Percentiles rank a stretch among this genome's conserved stretches.
Conservation (phyloP, 2,329 filamentous ascomycete species). For the Reticulascus tulasneorum region DNA sequence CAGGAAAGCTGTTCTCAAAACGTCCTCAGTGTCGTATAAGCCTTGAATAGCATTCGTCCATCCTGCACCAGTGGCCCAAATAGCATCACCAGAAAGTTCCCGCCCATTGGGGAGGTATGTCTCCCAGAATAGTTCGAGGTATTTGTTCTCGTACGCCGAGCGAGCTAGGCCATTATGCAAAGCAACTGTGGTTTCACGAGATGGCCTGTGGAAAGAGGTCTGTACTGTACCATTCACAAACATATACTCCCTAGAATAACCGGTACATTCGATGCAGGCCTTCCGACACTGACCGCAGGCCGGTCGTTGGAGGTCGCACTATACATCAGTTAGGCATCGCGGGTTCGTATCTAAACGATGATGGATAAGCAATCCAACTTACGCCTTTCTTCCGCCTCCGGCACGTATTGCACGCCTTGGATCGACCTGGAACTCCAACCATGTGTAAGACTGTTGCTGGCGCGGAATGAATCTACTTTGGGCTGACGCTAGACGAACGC, state of each 20-base stretch:
- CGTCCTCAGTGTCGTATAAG: constrained; percentile 15
- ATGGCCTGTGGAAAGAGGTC: constrained; percentile 1
- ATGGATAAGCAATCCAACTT: constrained; percentile 1
- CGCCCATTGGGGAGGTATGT: constrained; percentile 12
- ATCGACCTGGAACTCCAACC: constrained; percentile 17
- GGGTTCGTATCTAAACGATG: neutral
- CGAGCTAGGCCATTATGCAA: constrained; percentile 4
- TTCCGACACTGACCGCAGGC: constrained; percentile 15
- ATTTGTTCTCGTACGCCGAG: constrained; percentile 11
- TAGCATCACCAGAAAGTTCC: neutral
- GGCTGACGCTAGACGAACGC: too few relatives aligned
- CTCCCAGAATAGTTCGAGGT: constrained; percentile 15
- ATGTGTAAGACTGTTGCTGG: too few relatives aligned
- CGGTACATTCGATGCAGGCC: constrained; percentile 11
- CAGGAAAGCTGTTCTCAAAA: constrained; percentile 12
- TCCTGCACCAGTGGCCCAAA: constrained; percentile 8
- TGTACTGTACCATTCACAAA: too few relatives aligned
- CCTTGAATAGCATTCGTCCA: constrained; percentile 17
- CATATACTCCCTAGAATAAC: constrained; percentile 14
- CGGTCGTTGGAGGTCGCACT: constrained; percentile 16
- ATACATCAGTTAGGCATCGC: neutral
- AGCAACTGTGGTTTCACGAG: neutral
- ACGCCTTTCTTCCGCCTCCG: constrained; percentile 17
- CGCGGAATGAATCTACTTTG: too few relatives aligned
- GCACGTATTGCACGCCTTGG: constrained; percentile 17